Conservation (phyloP, 1,284 basidiomycete species). For the Trichosporon ovoides region DNA sequence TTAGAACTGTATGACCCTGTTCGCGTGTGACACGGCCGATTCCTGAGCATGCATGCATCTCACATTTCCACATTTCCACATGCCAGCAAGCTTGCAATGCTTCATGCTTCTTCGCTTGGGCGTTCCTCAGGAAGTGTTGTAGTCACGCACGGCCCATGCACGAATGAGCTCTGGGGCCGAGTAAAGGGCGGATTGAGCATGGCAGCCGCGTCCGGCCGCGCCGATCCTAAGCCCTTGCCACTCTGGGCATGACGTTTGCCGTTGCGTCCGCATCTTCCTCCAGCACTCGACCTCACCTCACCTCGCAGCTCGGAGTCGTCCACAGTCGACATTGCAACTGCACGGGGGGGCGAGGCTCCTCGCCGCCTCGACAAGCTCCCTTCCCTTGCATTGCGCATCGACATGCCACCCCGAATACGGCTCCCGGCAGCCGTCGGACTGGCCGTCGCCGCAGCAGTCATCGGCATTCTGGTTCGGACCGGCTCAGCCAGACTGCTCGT, state of each 20-base stretch:
- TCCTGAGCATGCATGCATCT: neutral
- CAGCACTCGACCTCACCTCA: neutral
- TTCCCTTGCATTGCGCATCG: too few relatives aligned
- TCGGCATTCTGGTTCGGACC: neutral
- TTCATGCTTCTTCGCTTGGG: too few relatives aligned
- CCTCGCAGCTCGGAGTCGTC: neutral
- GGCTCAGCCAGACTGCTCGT: neutral
- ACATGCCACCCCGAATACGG: neutral
- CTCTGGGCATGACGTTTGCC: conserved; percentile 2
- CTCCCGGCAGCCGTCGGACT: neutral
- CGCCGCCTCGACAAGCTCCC: neutral
- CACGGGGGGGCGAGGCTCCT: conserved; percentile 4
- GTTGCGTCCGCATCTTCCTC: neutral
- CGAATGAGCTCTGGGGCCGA: too few relatives aligned
- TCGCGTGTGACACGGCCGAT: too few relatives aligned
- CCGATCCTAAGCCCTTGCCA: neutral
- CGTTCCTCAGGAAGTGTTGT: too few relatives aligned
- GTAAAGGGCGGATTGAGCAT: too few relatives aligned
- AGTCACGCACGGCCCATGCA: too few relatives aligned
- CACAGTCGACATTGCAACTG: neutral
- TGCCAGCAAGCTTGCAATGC: too few relatives aligned
- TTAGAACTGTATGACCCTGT: neutral
- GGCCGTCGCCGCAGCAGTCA: neutral
- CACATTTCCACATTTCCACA: too few relatives aligned
- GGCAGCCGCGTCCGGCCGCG: too few relatives aligned